Base-by-base conservation (phyloP, 179 eudicot genomes). In the Patellifolia procumbens region DNA sequence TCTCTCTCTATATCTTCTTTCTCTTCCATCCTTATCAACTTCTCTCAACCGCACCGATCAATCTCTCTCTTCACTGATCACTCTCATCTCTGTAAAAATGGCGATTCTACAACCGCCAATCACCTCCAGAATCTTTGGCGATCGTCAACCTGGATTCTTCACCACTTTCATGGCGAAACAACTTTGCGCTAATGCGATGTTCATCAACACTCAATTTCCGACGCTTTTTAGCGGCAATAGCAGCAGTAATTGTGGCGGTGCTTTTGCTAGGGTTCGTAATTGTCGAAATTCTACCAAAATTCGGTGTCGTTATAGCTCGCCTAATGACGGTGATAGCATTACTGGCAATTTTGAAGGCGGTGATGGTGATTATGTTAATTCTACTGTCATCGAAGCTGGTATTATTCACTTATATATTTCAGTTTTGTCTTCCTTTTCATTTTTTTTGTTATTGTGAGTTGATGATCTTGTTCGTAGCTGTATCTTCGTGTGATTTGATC, bases 321-420 rank as follows among this genome's bases (percentile, higher is more conserved):
- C 93, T 8, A 78, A 88, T 86, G 93, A 87, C 9, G 87, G 90
- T 43, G 93, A 90, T 70, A 88, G 86, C 60, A 85, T 76, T 88
- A 86, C 89, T 0, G 93, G 84, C 26, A 89, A 87, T 81, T 88
- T 81, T 42, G 82, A 61, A 5, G 84, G 49, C 42, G 73, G 63
- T 64, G 96, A 86, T 28, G 84, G 62, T 67, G 96, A 90, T 78
- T 94, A 83, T 81, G 91, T 94, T 53, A 85, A 90, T 60, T 89
- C 93, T 67, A 83, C 89, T 65, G 87, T 93, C 29, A 75, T 87
- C 48, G 98, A 93, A 74, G 98, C 97, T 81, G 93, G 97, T 93
- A 88, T 46, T 48, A 7, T 35, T 35, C 13, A 63, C 56, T 58
- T 67, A 5, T 12, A 7, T 13, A 10, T 22, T 17, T 8, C 2